Percentiles rank a stretch among this genome's conserved stretches.
phyloP scores from a whole-genome alignment of 345 rosid species.

The Viola odorata region DNA sequence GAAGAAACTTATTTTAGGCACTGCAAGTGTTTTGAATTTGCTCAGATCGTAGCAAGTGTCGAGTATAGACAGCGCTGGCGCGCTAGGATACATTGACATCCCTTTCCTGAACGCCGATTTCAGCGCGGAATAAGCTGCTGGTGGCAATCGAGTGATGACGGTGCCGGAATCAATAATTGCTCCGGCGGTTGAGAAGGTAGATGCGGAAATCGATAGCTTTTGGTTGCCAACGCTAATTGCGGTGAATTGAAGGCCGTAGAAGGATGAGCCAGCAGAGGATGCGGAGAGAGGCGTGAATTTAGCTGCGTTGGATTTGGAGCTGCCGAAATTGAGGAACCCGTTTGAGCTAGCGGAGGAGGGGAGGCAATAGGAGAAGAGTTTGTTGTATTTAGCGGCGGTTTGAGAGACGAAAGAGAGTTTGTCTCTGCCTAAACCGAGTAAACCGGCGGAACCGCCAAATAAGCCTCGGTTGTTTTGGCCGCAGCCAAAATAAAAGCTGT shows the following conservation, averaged over 20 bases:
- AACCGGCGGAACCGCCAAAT: conserved; percentile 64
- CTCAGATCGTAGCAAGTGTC: conserved; percentile 33
- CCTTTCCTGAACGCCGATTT: conserved; percentile 5
- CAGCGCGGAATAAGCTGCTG: conserved; percentile 18
- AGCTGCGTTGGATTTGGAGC: conserved; percentile 26
- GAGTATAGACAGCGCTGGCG: conserved; percentile 2
- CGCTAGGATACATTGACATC: conserved; percentile 19
- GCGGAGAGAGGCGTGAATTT: conserved; percentile 58
- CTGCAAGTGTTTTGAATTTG: not conserved
- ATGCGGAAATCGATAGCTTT: conserved; percentile 37
- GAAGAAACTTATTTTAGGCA: conserved; percentile 17
- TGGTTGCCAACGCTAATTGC: conserved; percentile 54
- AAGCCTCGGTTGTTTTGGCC: conserved; percentile 77
- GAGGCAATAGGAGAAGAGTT: conserved; percentile 77
- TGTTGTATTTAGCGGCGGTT: conserved; percentile 48
- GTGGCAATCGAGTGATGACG: conserved; percentile 26
- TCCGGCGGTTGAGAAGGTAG: conserved; percentile 46
- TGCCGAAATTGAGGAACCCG: conserved; percentile 65
- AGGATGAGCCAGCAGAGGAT: conserved; percentile 29
- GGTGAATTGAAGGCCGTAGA: conserved; percentile 56
- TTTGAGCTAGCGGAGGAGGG: conserved; percentile 60
- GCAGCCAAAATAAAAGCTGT: conserved; percentile 61
- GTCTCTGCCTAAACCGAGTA: conserved; percentile 81
- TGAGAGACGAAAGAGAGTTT: conserved; percentile 61
- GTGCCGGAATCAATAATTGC: conserved; percentile 33